Conservation (phyloP, 352 stramenopile genomes). For the Pythium brachiatum region DNA sequence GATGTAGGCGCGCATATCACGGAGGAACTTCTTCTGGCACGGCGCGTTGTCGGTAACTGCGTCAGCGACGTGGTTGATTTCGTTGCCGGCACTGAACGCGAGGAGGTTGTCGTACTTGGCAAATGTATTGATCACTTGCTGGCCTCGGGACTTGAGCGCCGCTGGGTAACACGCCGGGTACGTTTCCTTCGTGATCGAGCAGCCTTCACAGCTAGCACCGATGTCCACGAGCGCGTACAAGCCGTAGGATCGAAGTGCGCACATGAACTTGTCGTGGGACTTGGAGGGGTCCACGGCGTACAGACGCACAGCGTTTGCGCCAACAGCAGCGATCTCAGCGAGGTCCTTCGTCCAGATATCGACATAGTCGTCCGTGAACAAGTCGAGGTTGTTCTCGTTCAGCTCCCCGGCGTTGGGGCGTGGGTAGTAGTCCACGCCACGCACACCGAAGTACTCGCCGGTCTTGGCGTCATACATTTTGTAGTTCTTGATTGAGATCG, state of each 20-base stretch:
- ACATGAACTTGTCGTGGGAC: slow-evolving; percentile 89
- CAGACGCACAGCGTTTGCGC: slow-evolving; percentile 76
- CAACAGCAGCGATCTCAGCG: slow-evolving; percentile 47
- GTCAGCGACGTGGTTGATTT: slow-evolving; percentile 68
- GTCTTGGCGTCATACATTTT: slow-evolving; percentile 81
- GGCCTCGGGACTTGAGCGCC: slow-evolving; percentile 60
- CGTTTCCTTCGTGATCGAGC: slow-evolving; percentile 47
- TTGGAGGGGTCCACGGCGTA: slow-evolving; percentile 84
- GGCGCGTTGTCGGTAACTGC: slow-evolving; percentile 52
- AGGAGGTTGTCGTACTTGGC: slow-evolving; percentile 86
- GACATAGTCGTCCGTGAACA: slow-evolving; percentile 79
- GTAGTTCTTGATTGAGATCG: slow-evolving; percentile 57
- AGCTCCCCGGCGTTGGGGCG: slow-evolving; percentile 73
- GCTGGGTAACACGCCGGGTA: slow-evolving; percentile 57
- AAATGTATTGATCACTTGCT: slow-evolving; percentile 79
- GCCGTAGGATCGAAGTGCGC: slow-evolving; percentile 55
- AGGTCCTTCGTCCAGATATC: slow-evolving; percentile 73
- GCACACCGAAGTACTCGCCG: slow-evolving; percentile 61
- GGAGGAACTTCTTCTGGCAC: slow-evolving; percentile 89
- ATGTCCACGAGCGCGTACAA: slow-evolving; percentile 82
- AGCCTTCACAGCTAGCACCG: slow-evolving; percentile 50
- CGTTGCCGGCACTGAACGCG: slow-evolving; percentile 77
- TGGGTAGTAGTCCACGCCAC: slow-evolving; percentile 88
- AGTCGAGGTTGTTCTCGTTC: slow-evolving; percentile 75
- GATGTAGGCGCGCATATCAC: slow-evolving; percentile 79